Base-by-base conservation (phyloP, 345 rosid species). In the Euphorbia pulcherrima region DNA sequence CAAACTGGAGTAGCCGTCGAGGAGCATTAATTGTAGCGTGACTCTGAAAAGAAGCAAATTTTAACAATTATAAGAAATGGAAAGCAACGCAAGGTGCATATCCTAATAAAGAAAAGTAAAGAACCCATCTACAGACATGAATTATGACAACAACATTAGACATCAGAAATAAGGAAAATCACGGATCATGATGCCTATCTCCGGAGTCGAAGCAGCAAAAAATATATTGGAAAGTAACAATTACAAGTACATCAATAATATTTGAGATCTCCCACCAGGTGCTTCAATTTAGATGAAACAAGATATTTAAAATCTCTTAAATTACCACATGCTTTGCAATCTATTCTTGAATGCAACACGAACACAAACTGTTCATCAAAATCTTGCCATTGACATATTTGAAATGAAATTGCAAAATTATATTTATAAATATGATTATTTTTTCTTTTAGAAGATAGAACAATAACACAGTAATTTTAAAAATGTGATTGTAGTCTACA, bases 1-100 rank as follows among this genome's bases (percentile, higher is more conserved):
- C 99, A 83, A 84, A 92, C 64, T 95, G 97, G 75, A 95, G 96
- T 29, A 93, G 81, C 70, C 98, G 83, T 51, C 96, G 77, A 51
- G 99, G 88, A 67, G 89, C 97, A 82, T 80, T 85, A 56, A 83
- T 75, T 50, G 76, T 79, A 57, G 83, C 74, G 57, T 74, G 85
- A 60, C 85, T 86, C 97, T 94, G 79, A 65, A 71, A 68, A 64
- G 64, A 67, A 59, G 46, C 60, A 33, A n/a, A 67, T 56, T 48
- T 55, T 30, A 51, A 48, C 18, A 24, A 39, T 65, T 75, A 65
- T 46, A 30, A 73, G 66, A 12, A 58, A 27, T 23, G 17, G 52
- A 41, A 53, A 23, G 21, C 27, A 72, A 65, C 14, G 20, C 65
- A 60, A 35, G 50, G 59, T 18, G 21, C 6, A 44, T 28, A 58